A percentile compares a stretch with the other conserved stretches of the same genome.
Evolutionary conservation across 805 yeast species (phyloP).

Genomic region (Saccharomycopsis sp.): DNA sequence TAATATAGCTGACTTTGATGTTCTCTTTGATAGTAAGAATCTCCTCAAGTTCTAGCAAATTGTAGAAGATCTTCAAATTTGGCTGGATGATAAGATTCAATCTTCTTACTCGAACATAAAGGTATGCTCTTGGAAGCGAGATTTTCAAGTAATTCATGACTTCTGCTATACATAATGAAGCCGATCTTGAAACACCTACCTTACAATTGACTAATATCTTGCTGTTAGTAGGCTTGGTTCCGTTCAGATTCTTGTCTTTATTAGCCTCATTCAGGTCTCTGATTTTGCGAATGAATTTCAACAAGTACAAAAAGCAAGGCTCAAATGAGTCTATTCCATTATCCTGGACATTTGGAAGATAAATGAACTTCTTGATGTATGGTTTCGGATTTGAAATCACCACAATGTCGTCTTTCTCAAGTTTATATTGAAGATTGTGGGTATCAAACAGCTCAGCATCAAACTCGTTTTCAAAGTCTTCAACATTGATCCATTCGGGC

Average conservation of each 20-base stretch:
- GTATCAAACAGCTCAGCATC: constrained; percentile 12
- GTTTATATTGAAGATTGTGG: neutral
- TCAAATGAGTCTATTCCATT: constrained; percentile 75
- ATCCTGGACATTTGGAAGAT: constrained; percentile 73
- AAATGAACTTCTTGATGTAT: constrained; percentile 31
- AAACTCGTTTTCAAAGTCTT: constrained; percentile 12
- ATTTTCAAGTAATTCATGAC: constrained; percentile 76
- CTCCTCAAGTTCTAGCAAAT: constrained; percentile 51
- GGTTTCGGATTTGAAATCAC: constrained; percentile 21
- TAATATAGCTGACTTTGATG: constrained; percentile 15
- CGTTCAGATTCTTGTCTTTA: constrained; percentile 22
- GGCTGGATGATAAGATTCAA: constrained; percentile 93
- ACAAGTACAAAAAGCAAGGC: constrained; percentile 34
- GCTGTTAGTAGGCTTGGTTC: constrained; percentile 3
- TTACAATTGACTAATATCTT: constrained; percentile 79
- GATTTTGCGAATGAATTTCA: constrained; percentile 15
- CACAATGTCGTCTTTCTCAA: constrained; percentile 15
- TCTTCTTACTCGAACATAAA: constrained; percentile 84
- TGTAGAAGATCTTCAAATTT: constrained; percentile 86
- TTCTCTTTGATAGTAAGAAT: constrained; percentile 20
- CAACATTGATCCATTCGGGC: constrained; percentile 50
- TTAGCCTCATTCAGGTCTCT: constrained; percentile 48
- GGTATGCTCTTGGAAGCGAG: constrained; percentile 71
- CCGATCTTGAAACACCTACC: constrained; percentile 93
- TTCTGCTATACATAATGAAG: constrained; percentile 93